Evolutionary conservation across 345 rosid genomes (phyloP).

Genomic region (Triadica sebifera): DNA sequence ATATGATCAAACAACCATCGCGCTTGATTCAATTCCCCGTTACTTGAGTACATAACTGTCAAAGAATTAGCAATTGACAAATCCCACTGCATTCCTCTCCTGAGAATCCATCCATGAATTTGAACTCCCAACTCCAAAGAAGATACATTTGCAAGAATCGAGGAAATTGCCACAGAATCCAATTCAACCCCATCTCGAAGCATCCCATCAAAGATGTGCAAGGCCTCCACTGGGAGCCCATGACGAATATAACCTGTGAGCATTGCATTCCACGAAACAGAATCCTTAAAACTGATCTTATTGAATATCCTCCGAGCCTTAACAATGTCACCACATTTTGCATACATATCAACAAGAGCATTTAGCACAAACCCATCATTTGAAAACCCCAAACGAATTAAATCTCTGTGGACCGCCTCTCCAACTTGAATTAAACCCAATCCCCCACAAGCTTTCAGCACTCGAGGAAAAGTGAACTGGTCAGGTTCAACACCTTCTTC

Average conservation of each 20-base stretch:
- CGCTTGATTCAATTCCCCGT: constrained; percentile 43
- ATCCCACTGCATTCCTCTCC: constrained; percentile 58
- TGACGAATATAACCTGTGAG: constrained; percentile 61
- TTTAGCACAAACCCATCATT: constrained; percentile 58
- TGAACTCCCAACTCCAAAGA: constrained; percentile 48
- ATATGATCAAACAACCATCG: constrained; percentile 59
- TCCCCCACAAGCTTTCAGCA: constrained; percentile 79
- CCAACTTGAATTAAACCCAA: constrained; percentile 68
- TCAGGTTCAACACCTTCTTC: constrained; percentile 82
- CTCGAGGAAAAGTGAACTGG: constrained; percentile 75
- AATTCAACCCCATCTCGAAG: constrained; percentile 51
- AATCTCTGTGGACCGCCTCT: constrained; percentile 69
- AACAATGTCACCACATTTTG: constrained; percentile 88
- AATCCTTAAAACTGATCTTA: constrained; percentile 49
- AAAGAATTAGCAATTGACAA: constrained; percentile 63
- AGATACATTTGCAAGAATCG: constrained; percentile 46
- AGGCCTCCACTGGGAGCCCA: constrained; percentile 52
- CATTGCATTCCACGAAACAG: constrained; percentile 81
- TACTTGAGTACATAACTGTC: constrained; percentile 52
- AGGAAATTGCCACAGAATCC: constrained; percentile 70
- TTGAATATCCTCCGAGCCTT: constrained; percentile 69
- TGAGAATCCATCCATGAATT: constrained; percentile 71
- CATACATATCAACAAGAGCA: constrained; percentile 87
- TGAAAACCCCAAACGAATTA: constrained; percentile 65
- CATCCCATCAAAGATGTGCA: constrained; percentile 50